Percentiles rank a stretch among this genome's conserved stretches.
phyloP scores from a whole-genome alignment of 2,329 filamentous ascomycete genomes.

The Penicillium concentricum region DNA sequence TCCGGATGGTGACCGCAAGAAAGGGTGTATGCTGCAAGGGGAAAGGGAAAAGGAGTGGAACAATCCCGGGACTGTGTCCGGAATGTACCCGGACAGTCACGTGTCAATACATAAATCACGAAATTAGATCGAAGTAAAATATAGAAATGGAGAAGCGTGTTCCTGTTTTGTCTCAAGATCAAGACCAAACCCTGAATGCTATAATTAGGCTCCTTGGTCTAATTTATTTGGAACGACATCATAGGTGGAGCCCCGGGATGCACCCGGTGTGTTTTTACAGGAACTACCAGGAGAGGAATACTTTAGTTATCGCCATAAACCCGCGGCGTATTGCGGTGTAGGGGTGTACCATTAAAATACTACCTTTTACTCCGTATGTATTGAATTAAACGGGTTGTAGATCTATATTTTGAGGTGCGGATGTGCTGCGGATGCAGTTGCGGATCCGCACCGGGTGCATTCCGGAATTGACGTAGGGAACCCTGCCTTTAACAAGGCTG shows the following conservation, averaged over 20 bases:
- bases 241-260: background rate
- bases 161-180: background rate
- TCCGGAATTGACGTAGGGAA: slow-evolving; percentile 17
- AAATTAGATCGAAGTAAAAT: background rate
- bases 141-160: background rate
- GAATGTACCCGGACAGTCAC: slow-evolving; percentile 1
- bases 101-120: background rate
- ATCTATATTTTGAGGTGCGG: background rate
- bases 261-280: slow-evolving; percentile 5
- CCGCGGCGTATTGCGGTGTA: background rate
- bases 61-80: background rate
- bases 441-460: slow-evolving; percentile 13
- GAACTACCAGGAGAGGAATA: background rate
- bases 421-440: background rate
- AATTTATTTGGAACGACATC: background rate
- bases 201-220: background rate
- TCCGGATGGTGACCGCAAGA: slow-evolving; percentile 1
- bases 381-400: background rate
- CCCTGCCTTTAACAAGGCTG: slow-evolving; percentile 8
- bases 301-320: background rate
- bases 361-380: too few species aligned
- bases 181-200: background rate
- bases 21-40: background rate
- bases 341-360: background rate
- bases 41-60: background rate